Conservation (phyloP, 176 grass and related monocot genomes). For the Carex kokanica region DNA sequence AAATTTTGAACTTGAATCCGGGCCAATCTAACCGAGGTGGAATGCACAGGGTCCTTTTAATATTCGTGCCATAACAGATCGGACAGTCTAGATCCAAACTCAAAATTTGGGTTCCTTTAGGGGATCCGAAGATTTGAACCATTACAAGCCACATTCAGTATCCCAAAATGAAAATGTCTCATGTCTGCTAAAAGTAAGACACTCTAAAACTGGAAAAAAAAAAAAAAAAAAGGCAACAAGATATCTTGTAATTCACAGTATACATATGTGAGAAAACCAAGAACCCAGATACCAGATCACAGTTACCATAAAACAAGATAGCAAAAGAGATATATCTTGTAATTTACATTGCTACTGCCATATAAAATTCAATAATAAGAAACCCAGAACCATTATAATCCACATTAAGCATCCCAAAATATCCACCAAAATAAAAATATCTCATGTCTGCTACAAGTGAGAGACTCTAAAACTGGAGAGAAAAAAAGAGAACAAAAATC, state of each 20-base stretch:
- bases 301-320: neutral
- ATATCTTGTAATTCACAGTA: neutral
- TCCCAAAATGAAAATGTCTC: neutral
- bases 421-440: neutral
- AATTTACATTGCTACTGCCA: neutral
- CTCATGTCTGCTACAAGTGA: neutral
- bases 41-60: too few species aligned
- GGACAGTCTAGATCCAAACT: too few species aligned
- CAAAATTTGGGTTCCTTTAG: too few species aligned
- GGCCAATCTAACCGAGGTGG: too few species aligned
- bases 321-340: neutral
- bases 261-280: neutral
- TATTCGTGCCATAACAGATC: too few species aligned
- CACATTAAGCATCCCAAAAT: too few species aligned
- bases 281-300: neutral
- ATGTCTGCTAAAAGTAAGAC: neutral
- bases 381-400: neutral
- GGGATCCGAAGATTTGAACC: neutral
- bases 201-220: neutral
- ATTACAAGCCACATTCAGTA: conserved; percentile 2
- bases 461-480: neutral
- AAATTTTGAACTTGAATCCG: too few species aligned
- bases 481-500: conserved; percentile 15
- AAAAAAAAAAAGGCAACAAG: neutral
- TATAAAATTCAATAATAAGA: neutral